phyloP scores from a whole-genome alignment of 2,329 filamentous ascomycete genomes.

The Samsoniella hepiali region DNA sequence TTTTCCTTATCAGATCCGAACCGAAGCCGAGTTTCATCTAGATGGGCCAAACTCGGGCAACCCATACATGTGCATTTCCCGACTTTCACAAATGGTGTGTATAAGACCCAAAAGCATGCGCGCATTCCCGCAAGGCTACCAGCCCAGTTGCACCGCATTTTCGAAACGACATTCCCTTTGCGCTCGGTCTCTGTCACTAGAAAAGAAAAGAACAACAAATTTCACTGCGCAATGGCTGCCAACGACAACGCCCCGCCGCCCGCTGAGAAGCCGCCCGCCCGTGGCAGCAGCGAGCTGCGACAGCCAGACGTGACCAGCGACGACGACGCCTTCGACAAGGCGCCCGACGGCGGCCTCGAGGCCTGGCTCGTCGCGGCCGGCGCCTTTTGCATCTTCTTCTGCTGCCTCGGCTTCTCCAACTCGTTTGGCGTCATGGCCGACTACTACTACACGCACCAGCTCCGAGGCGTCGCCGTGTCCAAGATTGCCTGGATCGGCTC shows the following conservation, averaged over 20 bases:
- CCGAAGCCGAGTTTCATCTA: too few species aligned
- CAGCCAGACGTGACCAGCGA: not conserved
- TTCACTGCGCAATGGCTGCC: not conserved
- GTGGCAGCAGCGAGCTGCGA: not conserved
- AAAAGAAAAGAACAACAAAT: not conserved
- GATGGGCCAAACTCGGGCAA: too few species aligned
- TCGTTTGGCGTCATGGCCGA: conserved; percentile 44
- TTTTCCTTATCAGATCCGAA: too few species aligned
- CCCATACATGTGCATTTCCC: too few species aligned
- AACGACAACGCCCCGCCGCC: not conserved
- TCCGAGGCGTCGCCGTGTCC: conserved; percentile 30
- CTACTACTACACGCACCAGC: conserved; percentile 39
- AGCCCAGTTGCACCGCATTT: not conserved
- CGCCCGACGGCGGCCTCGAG: conserved; percentile 34
- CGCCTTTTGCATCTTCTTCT: conserved; percentile 36
- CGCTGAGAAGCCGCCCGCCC: not conserved
- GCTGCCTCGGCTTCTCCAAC: conserved; percentile 40
- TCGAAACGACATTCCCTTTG: not conserved
- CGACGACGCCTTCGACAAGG: not conserved
- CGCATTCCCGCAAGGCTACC: too few species aligned
- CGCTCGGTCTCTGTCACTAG: not conserved
- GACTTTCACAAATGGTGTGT: not conserved
- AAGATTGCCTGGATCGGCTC: conserved; percentile 44
- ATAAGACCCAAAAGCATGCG: not conserved
- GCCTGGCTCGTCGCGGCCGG: conserved; percentile 42